Base-by-base conservation (phyloP, 192 early-diverging fungal species). In the Coemansia sp. region DNA sequence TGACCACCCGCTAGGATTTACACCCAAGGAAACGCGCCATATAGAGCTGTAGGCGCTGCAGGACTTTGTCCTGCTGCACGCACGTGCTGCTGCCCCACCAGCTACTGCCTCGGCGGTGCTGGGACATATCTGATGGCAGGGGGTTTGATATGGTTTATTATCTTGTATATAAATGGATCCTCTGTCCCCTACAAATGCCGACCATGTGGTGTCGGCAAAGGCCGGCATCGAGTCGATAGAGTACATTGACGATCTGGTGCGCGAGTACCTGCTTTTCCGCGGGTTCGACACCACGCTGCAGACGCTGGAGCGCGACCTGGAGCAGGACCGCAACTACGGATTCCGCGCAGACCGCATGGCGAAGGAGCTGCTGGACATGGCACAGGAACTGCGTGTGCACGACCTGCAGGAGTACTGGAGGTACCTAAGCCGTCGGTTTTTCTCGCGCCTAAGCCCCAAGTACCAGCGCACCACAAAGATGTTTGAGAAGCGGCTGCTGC, bases 361-460 rank as follows among this genome's bases (percentile, higher is more conserved):
- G 11, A 54, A 56, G 32, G 75, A 77, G 46, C 68, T 77, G 14
- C 45, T 77, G 38, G 20, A n/a, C 0, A 66, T 77, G 68, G 75
- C 75, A 1, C 62, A 14, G 0, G 50, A 60, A 38, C 57, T 77
- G 16, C 26, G 47, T 15, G 40, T 59, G 2, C 49, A 52, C 3
- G 64, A 58, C 21, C 52, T 77, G 56, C 41, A 67, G 3, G 64
- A 66, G 60, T 67, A 67, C 60, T 77, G 75, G 75, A 30, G 53
- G 53, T 77, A 77, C 51, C 57, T 77, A 45, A 45, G 68, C 18
- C 60, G 54, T 17, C 68, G 75, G 31, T 77, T 77, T 43, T 77
- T 77, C 21, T 71, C 68, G 50, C 75, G 71, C 32, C 63, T 77
- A n/a, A 77, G 75, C 45, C 64, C 75, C 45, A 77, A 77, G 56